These are phyloP conservation scores for Eutrema salsugineum DNA, from an alignment of 441 rosid genomes.

Conservation along the genomic window DNA sequence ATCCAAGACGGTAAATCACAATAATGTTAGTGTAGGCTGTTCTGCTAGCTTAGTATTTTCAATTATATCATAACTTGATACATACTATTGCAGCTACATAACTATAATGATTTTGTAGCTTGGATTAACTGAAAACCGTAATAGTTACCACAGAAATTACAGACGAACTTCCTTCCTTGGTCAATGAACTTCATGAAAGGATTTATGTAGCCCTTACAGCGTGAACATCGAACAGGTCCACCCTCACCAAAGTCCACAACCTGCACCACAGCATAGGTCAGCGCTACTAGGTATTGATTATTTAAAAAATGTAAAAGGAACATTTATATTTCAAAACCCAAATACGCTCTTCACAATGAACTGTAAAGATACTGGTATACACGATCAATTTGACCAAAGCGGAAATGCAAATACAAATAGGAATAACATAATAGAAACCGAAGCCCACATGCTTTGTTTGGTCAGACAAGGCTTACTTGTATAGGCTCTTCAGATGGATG, in stretches of 20 bases:
- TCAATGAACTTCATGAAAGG: slow-evolving; percentile 82
- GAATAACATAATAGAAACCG: not conserved
- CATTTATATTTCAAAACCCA: not conserved
- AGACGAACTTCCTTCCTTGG: slow-evolving; percentile 75
- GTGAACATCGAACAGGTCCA: slow-evolving; percentile 87
- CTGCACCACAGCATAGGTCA: slow-evolving; percentile 36
- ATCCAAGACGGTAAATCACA: slow-evolving; percentile 6
- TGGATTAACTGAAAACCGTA: not conserved
- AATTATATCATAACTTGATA: not conserved
- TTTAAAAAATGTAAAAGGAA: slow-evolving; percentile 7
- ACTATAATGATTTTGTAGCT: not conserved
- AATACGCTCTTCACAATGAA: slow-evolving; percentile 7
- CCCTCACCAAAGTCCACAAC: slow-evolving; percentile 87
- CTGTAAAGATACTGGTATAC: not conserved
- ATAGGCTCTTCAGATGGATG: slow-evolving; percentile 86
- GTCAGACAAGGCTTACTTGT: slow-evolving; percentile 46
- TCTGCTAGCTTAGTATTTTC: not conserved
- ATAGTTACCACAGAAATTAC: slow-evolving; percentile 76
- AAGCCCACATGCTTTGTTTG: not conserved
- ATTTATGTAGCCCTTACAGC: slow-evolving; percentile 84
- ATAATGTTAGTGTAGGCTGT: not conserved
- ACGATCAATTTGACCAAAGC: not conserved
- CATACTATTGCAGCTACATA: not conserved
- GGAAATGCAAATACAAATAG: not conserved
- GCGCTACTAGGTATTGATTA: not conserved